A percentile compares a stretch with the other conserved stretches of the same genome.
Conservation (phyloP, 345 rosid genomes). For the Pistacia integerrima region DNA sequence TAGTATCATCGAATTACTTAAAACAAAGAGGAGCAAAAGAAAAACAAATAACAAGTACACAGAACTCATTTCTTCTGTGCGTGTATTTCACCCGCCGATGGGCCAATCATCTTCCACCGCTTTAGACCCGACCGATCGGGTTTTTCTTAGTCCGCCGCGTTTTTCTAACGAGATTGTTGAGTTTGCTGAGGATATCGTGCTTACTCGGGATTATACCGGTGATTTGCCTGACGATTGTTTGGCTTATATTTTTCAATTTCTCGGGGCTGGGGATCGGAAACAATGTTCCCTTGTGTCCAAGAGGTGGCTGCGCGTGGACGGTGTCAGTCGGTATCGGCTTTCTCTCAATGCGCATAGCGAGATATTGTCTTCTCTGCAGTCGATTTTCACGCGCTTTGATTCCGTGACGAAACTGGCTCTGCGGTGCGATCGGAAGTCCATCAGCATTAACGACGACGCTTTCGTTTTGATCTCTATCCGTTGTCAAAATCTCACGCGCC, state of each 20-base stretch:
- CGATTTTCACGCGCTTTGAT: constrained; percentile 66
- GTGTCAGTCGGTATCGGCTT: constrained; percentile 65
- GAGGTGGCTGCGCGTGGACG: constrained; percentile 84
- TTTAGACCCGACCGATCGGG: constrained; percentile 27
- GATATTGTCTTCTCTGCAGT: constrained; percentile 40
- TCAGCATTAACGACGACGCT: constrained; percentile 68
- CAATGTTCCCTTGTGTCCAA: constrained; percentile 71
- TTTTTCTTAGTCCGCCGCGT: constrained; percentile 8
- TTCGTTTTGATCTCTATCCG: constrained; percentile 55
- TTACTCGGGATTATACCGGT: constrained; percentile 43
- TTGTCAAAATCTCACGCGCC: constrained; percentile 65
- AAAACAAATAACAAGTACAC: background rate
- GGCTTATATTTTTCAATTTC: constrained; percentile 74
- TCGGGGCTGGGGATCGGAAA: constrained; percentile 66
- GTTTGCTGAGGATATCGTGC: constrained; percentile 11
- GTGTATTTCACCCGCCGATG: constrained; percentile 31
- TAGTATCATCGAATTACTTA: background rate
- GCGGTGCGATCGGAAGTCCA: constrained; percentile 65
- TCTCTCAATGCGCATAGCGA: constrained; percentile 68
- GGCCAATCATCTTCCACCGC: constrained; percentile 58
- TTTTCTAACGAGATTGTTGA: constrained; percentile 23
- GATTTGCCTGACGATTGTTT: constrained; percentile 86
- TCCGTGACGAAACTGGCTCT: constrained; percentile 74
- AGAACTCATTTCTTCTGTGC: constrained; percentile 19
- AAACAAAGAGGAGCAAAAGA: background rate